phyloP scores from a whole-genome alignment of 495 filamentous ascomycete species.

The Parachaetomium inaequale region DNA sequence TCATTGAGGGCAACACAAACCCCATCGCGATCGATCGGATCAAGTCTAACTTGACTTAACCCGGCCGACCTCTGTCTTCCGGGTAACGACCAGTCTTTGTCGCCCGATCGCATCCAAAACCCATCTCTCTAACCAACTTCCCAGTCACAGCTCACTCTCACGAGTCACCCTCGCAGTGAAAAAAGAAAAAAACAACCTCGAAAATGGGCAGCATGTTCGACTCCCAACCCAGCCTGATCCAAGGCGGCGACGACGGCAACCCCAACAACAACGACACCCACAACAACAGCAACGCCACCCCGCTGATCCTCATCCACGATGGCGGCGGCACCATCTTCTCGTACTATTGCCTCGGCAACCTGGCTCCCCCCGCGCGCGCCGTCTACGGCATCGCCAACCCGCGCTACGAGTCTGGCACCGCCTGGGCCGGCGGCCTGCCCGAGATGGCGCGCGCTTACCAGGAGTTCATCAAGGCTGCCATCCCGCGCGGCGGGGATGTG shows the following conservation, averaged over 20 bases:
- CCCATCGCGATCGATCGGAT: too few species aligned
- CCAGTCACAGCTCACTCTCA: too few species aligned
- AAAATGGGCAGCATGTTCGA: conserved; percentile 27
- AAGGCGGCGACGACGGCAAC: conserved; percentile 6
- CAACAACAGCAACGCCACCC: conserved; percentile 12
- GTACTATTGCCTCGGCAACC: conserved; percentile 37
- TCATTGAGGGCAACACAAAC: too few species aligned
- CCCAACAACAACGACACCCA: not conserved
- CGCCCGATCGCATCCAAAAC: too few species aligned
- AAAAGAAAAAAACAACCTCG: too few species aligned
- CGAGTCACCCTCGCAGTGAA: too few species aligned
- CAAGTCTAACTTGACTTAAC: too few species aligned
- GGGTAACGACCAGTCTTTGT: too few species aligned
- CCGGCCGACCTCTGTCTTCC: too few species aligned
- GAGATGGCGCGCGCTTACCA: conserved; percentile 38
- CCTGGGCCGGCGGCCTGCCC: conserved; percentile 34
- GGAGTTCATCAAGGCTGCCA: conserved; percentile 27
- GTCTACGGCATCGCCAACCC: conserved; percentile 42
- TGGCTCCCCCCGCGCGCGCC: conserved; percentile 32
- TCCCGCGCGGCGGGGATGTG: conserved; percentile 32
- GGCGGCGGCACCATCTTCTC: conserved; percentile 42
- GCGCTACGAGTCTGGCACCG: conserved; percentile 23
- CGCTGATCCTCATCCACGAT: conserved; percentile 44
- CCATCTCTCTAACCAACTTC: too few species aligned
- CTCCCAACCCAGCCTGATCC: conserved; percentile 29